Percentiles rank a stretch among this genome's conserved stretches.
phyloP scores from a whole-genome alignment of 495 filamentous ascomycete genomes.

The Xylaria longipes region DNA sequence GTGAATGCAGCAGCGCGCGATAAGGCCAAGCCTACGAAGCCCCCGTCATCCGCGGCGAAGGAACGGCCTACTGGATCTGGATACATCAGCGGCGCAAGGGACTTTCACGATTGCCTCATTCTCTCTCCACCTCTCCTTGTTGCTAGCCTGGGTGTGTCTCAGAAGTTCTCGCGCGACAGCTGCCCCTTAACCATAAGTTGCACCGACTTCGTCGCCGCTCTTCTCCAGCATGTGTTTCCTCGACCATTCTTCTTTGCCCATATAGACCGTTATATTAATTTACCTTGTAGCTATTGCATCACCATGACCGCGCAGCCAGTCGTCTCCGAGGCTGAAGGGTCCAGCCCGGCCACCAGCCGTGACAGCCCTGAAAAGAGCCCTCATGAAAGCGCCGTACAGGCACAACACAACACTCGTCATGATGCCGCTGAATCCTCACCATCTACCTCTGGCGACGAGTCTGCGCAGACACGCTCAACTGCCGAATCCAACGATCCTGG shows the following conservation, averaged over 20 bases:
- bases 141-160: constrained; percentile 22
- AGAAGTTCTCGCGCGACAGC: constrained; percentile 15
- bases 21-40: constrained; percentile 13
- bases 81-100: constrained; percentile 18
- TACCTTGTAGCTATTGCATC: constrained; percentile 3
- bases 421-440: constrained; percentile 11
- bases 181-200: constrained; percentile 9
- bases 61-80: neutral
- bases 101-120: constrained; percentile 24
- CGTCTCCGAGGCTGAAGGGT: constrained; percentile 3
- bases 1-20: neutral
- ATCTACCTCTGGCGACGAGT: constrained; percentile 5
- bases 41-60: constrained; percentile 2
- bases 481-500: constrained; percentile 21
- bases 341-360: constrained; percentile 1
- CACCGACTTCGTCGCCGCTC: neutral
- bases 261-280: constrained; percentile 14
- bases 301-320: constrained; percentile 5
- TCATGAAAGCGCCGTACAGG: neutral
- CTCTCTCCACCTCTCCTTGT: constrained; percentile 19
- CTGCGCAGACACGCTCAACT: constrained; percentile 2
- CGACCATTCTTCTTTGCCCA: neutral
- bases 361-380: neutral
- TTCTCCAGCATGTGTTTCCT: constrained; percentile 20
- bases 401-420: neutral